phyloP scores from a whole-genome alignment of 805 yeast species.

The Wickerhamomyces hampshirensis region DNA sequence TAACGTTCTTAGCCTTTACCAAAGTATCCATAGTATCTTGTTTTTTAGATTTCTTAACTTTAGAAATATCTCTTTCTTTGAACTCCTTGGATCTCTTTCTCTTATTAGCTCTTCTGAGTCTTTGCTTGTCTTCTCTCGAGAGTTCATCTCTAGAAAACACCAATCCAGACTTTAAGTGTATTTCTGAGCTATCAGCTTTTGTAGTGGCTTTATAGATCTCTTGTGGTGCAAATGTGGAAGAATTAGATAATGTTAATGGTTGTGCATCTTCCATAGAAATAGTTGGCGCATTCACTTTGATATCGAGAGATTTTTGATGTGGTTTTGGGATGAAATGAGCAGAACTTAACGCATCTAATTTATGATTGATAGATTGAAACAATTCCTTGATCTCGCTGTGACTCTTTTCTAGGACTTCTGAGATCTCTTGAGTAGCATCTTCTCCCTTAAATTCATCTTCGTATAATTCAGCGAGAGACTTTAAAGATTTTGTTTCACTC shows the following conservation, averaged over 20 bases:
- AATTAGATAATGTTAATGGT: slow-evolving; percentile 75
- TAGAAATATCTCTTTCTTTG: slow-evolving; percentile 29
- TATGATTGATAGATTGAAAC: slow-evolving; percentile 57
- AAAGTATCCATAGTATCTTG: slow-evolving; percentile 67
- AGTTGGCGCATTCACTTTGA: slow-evolving; percentile 78
- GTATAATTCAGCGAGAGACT: slow-evolving; percentile 87
- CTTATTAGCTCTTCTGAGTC: slow-evolving; percentile 82
- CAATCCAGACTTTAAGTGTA: slow-evolving; percentile 69
- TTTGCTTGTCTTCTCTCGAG: slow-evolving; percentile 77
- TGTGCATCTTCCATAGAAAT: slow-evolving; percentile 95
- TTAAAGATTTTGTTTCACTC: slow-evolving; percentile 76
- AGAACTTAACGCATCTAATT: slow-evolving; percentile 86
- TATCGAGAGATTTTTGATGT: slow-evolving; percentile 69
- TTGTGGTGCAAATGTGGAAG: slow-evolving; percentile 86
- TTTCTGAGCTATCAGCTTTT: slow-evolving; percentile 51
- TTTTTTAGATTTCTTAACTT: slow-evolving; percentile 47
- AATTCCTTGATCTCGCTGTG: slow-evolving; percentile 75
- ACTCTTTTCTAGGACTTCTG: slow-evolving; percentile 61
- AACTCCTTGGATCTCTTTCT: slow-evolving; percentile 63
- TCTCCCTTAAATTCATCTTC: slow-evolving; percentile 75
- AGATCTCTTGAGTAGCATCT: slow-evolving; percentile 42
- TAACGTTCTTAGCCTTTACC: slow-evolving; percentile 67
- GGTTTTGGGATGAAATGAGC: slow-evolving; percentile 94
- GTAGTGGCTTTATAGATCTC: slow-evolving; percentile 64
- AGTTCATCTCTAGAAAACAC: slow-evolving; percentile 79